phyloP scores from a whole-genome alignment of 2,329 filamentous ascomycete genomes.

The Epicoccum nigrum region DNA sequence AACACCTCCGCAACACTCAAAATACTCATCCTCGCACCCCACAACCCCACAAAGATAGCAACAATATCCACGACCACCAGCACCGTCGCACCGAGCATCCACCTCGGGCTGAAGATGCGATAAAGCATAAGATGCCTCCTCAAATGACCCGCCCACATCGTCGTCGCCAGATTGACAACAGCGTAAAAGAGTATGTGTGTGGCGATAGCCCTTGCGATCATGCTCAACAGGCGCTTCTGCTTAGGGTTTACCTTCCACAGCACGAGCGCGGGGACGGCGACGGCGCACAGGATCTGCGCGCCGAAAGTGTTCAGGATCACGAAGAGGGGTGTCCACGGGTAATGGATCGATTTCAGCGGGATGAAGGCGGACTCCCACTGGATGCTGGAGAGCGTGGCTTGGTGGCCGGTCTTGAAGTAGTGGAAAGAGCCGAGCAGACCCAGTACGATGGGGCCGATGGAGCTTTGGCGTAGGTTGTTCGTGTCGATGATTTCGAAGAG shows the following conservation, averaged over 20 bases:
- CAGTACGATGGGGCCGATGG: conserved; percentile 83
- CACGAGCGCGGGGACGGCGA: conserved; percentile 78
- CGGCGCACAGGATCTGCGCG: conserved; percentile 81
- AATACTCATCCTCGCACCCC: conserved; percentile 76
- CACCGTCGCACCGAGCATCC: conserved; percentile 78
- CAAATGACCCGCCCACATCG: conserved; percentile 86
- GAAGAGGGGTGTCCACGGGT: conserved; percentile 86
- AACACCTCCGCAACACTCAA: conserved; percentile 85
- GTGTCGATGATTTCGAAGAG: conserved; percentile 69
- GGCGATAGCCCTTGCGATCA: conserved; percentile 71
- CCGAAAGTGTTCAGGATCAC: conserved; percentile 87
- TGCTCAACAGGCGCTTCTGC: conserved; percentile 67
- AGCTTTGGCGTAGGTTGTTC: conserved; percentile 65
- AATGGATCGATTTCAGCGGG: conserved; percentile 78
- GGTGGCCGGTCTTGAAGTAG: conserved; percentile 98
- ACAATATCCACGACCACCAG: conserved; percentile 80
- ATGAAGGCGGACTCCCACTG: conserved; percentile 98
- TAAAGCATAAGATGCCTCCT: conserved; percentile 95
- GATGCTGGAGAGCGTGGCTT: conserved; percentile 83
- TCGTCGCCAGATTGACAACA: conserved; percentile 81
- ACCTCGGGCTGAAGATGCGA: conserved; percentile 88
- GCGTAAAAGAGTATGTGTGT: conserved; percentile 84
- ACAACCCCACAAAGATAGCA: conserved; percentile 71
- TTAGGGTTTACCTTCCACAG: conserved; percentile 89
- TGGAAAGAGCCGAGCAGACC: conserved; percentile 91